A percentile compares a stretch with the other conserved stretches of the same genome.
phyloP scores from a whole-genome alignment of 169 alveolate genomes.

The Cryptosporidium baileyi region DNA sequence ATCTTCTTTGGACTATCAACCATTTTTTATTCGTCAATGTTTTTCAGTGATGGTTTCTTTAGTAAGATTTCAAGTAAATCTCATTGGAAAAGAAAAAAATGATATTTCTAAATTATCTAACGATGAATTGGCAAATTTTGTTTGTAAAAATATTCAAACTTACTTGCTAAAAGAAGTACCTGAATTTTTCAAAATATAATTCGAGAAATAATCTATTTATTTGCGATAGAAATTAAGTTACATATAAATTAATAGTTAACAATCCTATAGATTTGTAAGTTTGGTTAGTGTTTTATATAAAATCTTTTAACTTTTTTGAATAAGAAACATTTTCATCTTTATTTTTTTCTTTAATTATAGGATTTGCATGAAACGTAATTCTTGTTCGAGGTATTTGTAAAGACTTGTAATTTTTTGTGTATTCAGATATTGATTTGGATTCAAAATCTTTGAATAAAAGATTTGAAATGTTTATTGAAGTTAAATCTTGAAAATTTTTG shows the following conservation, averaged over 20 bases:
- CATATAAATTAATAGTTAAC: too few relatives aligned
- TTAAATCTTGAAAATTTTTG: conserved; percentile 2
- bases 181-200: conserved; percentile 32
- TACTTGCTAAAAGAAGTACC: conserved; percentile 30
- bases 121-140: background rate
- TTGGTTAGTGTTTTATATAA: too few relatives aligned
- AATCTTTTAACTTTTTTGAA: too few relatives aligned
- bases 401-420: background rate
- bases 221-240: too few relatives aligned
- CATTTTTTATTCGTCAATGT: conserved; percentile 58
- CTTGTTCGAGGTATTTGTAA: conserved; percentile 27
- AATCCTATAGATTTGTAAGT: too few relatives aligned
- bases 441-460: conserved; percentile 12
- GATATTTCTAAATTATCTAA: background rate
- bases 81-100: background rate
- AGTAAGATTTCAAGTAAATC: background rate
- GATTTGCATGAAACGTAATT: conserved; percentile 63
- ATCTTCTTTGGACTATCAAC: conserved; percentile 43
- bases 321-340: too few relatives aligned
- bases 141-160: conserved; percentile 11
- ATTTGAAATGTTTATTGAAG: background rate
- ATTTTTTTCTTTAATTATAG: too few relatives aligned
- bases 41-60: conserved; percentile 19
- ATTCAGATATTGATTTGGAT: background rate
- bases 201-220: background rate